phyloP scores from a whole-genome alignment of 2,329 filamentous ascomycete genomes.

The Akanthomyces lecanii region DNA sequence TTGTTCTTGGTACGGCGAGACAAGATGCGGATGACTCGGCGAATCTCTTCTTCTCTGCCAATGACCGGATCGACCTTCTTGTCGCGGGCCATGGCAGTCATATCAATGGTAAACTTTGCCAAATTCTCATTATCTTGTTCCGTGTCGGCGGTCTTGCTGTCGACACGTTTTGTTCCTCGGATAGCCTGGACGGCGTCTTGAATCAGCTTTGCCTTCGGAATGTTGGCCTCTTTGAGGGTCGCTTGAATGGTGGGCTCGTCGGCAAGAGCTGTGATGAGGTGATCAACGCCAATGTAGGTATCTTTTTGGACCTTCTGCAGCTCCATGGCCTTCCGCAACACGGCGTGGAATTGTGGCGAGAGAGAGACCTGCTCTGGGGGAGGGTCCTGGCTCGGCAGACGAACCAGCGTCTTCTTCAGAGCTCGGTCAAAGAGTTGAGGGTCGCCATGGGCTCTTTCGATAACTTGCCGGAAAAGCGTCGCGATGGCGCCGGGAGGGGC shows the following conservation, averaged over 20 bases:
- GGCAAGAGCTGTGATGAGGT: conserved; percentile 79
- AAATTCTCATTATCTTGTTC: conserved; percentile 93
- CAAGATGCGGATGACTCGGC: conserved; percentile 85
- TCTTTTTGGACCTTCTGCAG: conserved; percentile 98
- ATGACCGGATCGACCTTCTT: conserved; percentile 98
- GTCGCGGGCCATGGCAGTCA: conserved; percentile 93
- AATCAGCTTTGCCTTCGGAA: conserved; percentile 86
- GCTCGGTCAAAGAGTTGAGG: conserved; percentile 81
- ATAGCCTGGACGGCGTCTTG: conserved; percentile 89
- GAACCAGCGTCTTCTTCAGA: conserved; percentile 87
- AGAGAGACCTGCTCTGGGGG: conserved; percentile 85
- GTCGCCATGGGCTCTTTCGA: conserved; percentile 92
- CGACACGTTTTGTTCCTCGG: conserved; percentile 85
- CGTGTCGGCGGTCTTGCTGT: conserved; percentile 91
- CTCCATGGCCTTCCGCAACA: conserved; percentile 80
- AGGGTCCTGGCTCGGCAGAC: conserved; percentile 89
- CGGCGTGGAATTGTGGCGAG: conserved; percentile 74
- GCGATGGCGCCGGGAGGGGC: conserved; percentile 56
- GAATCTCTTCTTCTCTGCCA: conserved; percentile 91
- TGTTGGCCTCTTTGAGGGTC: conserved; percentile 77
- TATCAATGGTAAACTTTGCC: conserved; percentile 97
- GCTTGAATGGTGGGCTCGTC: conserved; percentile 73
- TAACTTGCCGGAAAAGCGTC: conserved; percentile 90
- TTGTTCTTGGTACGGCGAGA: conserved; percentile 98
- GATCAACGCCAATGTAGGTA: conserved; percentile 88